Base-by-base conservation (phyloP, 1,284 basidiomycete genomes). In the Microbotryum saponariae region DNA sequence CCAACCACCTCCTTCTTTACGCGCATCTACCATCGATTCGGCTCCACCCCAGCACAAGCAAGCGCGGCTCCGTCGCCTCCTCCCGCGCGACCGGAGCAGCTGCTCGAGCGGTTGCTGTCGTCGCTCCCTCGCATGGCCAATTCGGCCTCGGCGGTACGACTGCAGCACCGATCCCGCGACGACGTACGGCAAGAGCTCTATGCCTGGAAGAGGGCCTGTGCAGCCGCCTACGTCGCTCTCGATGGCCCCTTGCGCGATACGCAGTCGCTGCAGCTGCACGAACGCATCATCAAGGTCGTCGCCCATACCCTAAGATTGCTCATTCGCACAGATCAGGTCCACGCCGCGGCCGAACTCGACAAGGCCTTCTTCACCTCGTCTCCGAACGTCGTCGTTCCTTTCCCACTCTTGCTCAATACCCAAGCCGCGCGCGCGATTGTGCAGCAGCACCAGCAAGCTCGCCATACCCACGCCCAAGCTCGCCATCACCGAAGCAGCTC, bases 231-330 rank as follows among this genome's bases (percentile, higher is more conserved):
- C 33, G 27, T n/a, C 16, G 12, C n/a, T 9, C 47, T 45, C n/a
- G 6, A 29, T n/a, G 51, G 29, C 2, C 31, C 54, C 49, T 25
- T 33, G n/a, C 47, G 25, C 6, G 7, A 3, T 14, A 21, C 51
- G 25, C 33, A 10, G 16, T n/a, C 51, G 12, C 51, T n/a, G 27
- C 51, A 54, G 6, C 33, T 37, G 9, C 49, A 48, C 37, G 48
- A 55, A n/a, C 52, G 60, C 45, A 31, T 48, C 29, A 47, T 51
- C 44, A 52, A 50, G n/a, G 53, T 67, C 47, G 66, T 66, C n/a
- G 64, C 54, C 2, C 58, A 68, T 27, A 62, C 66, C 47, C 63
- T 66, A 53, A 44, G 62, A 20, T 42, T 68, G 25, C 47, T 66
- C 14, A 44, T 66, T 16, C 29, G 31, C 10, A 45, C 64, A 29